A percentile compares a stretch with the other conserved stretches of the same genome.
Conservation (phyloP, 768 basidiomycete species). For the Amanita thiersii region DNA sequence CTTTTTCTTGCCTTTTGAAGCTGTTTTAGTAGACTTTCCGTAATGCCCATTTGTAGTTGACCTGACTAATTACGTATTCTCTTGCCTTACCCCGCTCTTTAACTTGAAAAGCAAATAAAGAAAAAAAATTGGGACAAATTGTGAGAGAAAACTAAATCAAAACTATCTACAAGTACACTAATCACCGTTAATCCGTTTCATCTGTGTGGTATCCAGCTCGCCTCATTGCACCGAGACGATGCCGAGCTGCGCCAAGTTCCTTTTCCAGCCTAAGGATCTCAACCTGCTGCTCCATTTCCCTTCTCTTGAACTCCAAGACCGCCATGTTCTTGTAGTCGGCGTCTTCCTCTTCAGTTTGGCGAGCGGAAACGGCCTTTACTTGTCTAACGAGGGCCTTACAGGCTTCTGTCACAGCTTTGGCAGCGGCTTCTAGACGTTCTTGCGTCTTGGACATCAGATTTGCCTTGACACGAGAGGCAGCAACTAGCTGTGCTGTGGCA, state of each 20-base stretch:
- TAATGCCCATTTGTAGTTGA: conserved; percentile 6
- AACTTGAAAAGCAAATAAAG: not conserved
- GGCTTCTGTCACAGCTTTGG: conserved; percentile 95
- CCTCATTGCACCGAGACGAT: conserved; percentile 77
- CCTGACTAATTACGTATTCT: conserved; percentile 3
- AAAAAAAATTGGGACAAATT: too few species aligned
- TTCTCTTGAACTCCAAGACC: conserved; percentile 88
- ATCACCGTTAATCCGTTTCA: conserved; percentile 51
- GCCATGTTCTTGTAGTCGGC: conserved; percentile 90
- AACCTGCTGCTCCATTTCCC: conserved; percentile 99
- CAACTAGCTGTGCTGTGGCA: conserved; percentile 96
- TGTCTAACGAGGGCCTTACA: conserved; percentile 95
- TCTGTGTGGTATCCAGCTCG: conserved; percentile 86
- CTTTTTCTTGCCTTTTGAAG: not conserved
- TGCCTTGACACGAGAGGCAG: conserved; percentile 96
- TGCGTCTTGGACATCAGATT: conserved; percentile 99
- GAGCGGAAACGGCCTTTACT: conserved; percentile 90
- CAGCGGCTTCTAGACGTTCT: conserved; percentile 90
- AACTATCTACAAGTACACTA: not conserved
- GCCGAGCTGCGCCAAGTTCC: conserved; percentile 82
- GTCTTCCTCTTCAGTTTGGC: conserved; percentile 74
- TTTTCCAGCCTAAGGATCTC: conserved; percentile 95
- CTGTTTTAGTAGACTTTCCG: conserved; percentile 4
- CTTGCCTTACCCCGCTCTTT: not conserved
- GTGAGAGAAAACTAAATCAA: conserved; percentile 1